Evolutionary conservation across 805 yeast species (phyloP).

Genomic region (Metschnikowia shivogae): DNA sequence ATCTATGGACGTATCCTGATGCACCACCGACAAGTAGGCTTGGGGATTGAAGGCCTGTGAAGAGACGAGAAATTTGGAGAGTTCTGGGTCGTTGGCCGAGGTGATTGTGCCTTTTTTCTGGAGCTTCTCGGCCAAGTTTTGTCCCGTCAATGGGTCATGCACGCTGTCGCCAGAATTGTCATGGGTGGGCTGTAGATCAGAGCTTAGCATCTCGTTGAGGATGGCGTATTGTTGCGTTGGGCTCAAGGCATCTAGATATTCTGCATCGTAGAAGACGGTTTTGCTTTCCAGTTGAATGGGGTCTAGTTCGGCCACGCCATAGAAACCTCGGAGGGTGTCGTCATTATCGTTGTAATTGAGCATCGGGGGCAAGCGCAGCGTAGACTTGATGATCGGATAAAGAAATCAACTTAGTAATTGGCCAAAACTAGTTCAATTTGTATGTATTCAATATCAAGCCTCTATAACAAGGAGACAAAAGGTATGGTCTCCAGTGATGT

Average conservation of each 20-base stretch:
- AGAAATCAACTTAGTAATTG: too few relatives aligned
- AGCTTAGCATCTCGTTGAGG: conserved; percentile 24
- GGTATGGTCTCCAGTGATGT: background rate
- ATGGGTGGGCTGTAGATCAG: conserved; percentile 10
- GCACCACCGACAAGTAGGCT: conserved; percentile 34
- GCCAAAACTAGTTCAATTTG: too few relatives aligned
- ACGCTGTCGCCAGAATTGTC: conserved; percentile 20
- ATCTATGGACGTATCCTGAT: conserved; percentile 35
- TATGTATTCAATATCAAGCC: too few relatives aligned
- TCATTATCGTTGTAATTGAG: conserved; percentile 31
- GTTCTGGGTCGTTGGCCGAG: conserved; percentile 28
- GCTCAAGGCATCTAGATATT: conserved; percentile 19
- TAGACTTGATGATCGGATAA: too few relatives aligned
- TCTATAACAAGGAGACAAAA: background rate
- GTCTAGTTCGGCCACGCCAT: conserved; percentile 25
- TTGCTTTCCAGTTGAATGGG: conserved; percentile 20
- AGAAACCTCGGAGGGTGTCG: conserved; percentile 26
- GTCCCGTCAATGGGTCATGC: conserved; percentile 33
- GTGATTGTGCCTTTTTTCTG: conserved; percentile 21
- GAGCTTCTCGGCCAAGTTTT: conserved; percentile 27
- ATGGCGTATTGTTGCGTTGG: conserved; percentile 30
- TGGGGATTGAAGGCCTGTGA: conserved; percentile 35
- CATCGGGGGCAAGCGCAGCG: conserved; percentile 15
- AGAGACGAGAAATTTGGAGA: conserved; percentile 31
- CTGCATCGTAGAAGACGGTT: conserved; percentile 14